Base-by-base conservation (phyloP, 1,284 basidiomycete species). In the Ustilago tritici region DNA sequence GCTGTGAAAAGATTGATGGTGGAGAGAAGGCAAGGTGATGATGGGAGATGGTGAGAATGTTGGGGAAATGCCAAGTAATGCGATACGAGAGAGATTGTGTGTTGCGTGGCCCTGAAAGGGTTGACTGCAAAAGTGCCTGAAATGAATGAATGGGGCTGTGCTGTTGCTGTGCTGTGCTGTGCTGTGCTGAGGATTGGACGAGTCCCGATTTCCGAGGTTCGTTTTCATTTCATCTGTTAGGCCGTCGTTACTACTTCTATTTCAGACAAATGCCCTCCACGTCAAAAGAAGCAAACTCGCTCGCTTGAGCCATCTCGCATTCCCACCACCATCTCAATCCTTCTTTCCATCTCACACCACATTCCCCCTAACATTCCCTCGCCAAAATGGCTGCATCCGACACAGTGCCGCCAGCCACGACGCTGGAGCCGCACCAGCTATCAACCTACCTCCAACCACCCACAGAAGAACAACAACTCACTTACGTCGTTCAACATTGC, bases 401-500 rank as follows among this genome's bases (percentile, higher is more conserved):
- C 15, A 40, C 11, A 17, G 41, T 9, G 1, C 1, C 23, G 3
- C 8, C 59, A 12, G 10, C 52, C 17, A 50, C 66, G n/a, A 53
- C 56, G 8, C 57, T 70, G 31, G 61, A 75, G 17, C 72, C 72
- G 6, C 75, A 70, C 47, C 70, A 77, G 46, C 60, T 77, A 7
- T 46, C 60, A 41, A 34, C 61, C 17, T 56, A 43, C 31, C 61
- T 77, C 17, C 36, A 60, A n/a, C 60, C 62, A 14, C 75, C 75
- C 17, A 56, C 66, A 1, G 34, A 54, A 32, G 40, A 64, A 7
- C 41, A 70, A 38, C 66, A 61, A 43, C 34, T 65, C 52, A 32
- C n/a, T 41, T 64, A 70, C 35, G 70, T 78, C 50, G 59, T 74
- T 32, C 50, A 78, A 31, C 76, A 78, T 40, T 67, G 71, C 58